phyloP scores from a whole-genome alignment of 352 stramenopile species.

The Globisporangium canariense region DNA sequence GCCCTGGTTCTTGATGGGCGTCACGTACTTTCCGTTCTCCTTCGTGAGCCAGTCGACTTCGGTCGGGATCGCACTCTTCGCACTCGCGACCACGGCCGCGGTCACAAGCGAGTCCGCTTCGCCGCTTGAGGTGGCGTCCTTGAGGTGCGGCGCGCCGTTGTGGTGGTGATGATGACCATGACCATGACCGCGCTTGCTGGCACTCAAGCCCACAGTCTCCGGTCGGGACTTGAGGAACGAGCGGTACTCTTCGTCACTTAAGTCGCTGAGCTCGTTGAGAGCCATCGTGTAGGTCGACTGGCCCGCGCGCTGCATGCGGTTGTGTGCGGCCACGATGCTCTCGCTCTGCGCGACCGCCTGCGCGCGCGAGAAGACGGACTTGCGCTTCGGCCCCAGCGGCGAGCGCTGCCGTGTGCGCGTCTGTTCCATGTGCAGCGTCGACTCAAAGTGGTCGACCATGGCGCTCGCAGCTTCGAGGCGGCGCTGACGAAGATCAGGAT shows the following conservation, averaged over 20 bases:
- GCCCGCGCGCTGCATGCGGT: constrained; percentile 37
- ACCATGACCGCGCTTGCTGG: constrained; percentile 7
- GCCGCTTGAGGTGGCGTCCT: constrained; percentile 1
- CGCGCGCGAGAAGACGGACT: constrained; percentile 37
- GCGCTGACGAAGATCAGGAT: not conserved
- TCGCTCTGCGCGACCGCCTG: constrained; percentile 41
- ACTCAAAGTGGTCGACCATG: constrained; percentile 11
- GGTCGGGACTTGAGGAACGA: constrained; percentile 49
- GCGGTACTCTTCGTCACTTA: constrained; percentile 63
- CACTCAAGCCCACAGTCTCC: constrained; percentile 19
- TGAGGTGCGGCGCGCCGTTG: not conserved
- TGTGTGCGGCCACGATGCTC: constrained; percentile 41
- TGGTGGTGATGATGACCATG: constrained; percentile 1
- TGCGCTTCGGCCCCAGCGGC: constrained; percentile 39
- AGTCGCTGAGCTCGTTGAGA: constrained; percentile 67
- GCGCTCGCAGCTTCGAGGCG: constrained; percentile 2
- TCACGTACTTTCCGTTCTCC: constrained; percentile 78
- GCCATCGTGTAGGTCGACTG: constrained; percentile 46
- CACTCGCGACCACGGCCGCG: constrained; percentile 17
- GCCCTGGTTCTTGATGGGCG: constrained; percentile 91
- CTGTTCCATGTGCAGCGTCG: constrained; percentile 4
- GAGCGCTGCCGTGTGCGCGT: constrained; percentile 13
- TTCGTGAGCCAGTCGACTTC: constrained; percentile 69
- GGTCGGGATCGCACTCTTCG: constrained; percentile 30
- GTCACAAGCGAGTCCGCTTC: constrained; percentile 18